Percentiles rank a stretch among this genome's conserved stretches.
Conservation (phyloP, 176 grass and related monocot species). For the Pharus latifolius region DNA sequence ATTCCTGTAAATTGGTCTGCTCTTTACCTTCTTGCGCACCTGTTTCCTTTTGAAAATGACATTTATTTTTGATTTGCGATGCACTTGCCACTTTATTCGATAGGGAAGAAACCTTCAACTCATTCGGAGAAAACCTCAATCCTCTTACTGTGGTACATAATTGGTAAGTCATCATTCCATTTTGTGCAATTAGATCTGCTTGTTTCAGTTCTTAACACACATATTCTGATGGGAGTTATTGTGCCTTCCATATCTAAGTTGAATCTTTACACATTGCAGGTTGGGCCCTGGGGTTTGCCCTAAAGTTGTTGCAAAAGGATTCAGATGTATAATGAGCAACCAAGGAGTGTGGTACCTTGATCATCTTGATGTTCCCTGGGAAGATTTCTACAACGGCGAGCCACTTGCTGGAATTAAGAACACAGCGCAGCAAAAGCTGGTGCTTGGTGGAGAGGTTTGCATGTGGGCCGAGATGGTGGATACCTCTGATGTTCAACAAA, state of each 20-base stretch:
- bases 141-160: conserved; percentile 82
- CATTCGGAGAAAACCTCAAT: conserved; percentile 77
- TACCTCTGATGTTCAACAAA: conserved; percentile 79
- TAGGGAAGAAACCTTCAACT: conserved; percentile 99
- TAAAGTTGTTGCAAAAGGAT: conserved; percentile 72
- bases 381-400: conserved; percentile 66
- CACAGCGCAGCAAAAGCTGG: conserved; percentile 57
- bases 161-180: conserved; percentile 40
- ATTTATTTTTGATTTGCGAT: background rate
- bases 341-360: conserved; percentile 97
- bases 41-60: background rate
- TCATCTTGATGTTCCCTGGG: conserved; percentile 90
- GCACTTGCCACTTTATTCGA: background rate
- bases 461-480: conserved; percentile 88
- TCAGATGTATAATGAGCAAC: conserved; percentile 96
- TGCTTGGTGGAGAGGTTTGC: conserved; percentile 90
- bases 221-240: background rate
- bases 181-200: background rate
- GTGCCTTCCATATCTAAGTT: background rate
- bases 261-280: conserved; percentile 27
- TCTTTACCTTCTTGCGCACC: background rate
- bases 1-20: conserved; percentile 82
- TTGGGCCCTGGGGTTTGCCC: conserved; percentile 89
- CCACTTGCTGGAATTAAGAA: conserved; percentile 67
- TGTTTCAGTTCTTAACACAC: background rate